These are phyloP conservation scores for Moringa oleifera DNA, from an alignment of 345 rosid genomes.

Conservation along the genomic window DNA sequence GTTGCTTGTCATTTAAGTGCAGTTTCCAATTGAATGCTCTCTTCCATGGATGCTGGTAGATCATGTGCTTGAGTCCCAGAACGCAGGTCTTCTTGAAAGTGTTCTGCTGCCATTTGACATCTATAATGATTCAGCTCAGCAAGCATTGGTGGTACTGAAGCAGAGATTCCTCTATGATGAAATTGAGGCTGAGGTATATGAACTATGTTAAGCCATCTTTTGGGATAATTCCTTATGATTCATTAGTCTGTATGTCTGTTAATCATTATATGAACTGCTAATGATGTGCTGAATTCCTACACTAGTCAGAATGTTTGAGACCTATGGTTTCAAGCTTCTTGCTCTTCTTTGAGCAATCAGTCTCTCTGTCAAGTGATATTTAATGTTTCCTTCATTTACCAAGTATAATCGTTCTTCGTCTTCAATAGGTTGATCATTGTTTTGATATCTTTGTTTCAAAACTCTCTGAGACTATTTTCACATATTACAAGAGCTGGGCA, in stretches of 20 bases:
- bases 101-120: slow-evolving; percentile 89
- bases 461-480: slow-evolving; percentile 77
- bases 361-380: neutral
- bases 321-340: no score
- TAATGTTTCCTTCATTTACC: neutral
- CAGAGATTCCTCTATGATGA: slow-evolving; percentile 99
- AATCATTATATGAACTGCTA: no score
- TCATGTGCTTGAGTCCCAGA: slow-evolving; percentile 74
- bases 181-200: slow-evolving; percentile 94
- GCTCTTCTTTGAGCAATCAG: no score
- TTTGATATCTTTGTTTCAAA: slow-evolving; percentile 90
- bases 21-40: slow-evolving; percentile 98
- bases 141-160: slow-evolving; percentile 74
- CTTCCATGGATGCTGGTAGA: slow-evolving; percentile 99
- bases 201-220: neutral
- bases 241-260: no score
- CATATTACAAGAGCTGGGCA: slow-evolving; percentile 97
- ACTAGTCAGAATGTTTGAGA: no score
- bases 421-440: slow-evolving; percentile 81
- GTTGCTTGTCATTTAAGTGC: slow-evolving; percentile 13
- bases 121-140: slow-evolving; percentile 99
- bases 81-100: slow-evolving; percentile 88
- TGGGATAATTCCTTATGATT: no score
- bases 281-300: no score
- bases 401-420: no score